Evolutionary conservation across 352 stramenopile genomes (phyloP).

Genomic region (Pythium aphanidermatum): DNA sequence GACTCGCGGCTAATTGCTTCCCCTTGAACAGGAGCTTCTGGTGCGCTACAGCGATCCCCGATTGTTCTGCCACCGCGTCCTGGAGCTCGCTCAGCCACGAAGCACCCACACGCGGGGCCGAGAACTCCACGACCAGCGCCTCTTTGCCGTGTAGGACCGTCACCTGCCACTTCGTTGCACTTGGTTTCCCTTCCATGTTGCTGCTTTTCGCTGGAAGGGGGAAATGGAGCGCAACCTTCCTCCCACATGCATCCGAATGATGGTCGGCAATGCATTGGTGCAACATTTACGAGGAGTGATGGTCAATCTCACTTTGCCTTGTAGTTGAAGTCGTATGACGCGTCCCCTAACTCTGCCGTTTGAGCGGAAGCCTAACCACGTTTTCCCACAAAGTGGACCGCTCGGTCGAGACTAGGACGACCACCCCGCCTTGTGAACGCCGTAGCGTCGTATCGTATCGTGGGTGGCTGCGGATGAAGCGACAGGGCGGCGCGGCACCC

Average conservation of each 20-base stretch:
- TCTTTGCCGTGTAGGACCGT: conserved; percentile 47
- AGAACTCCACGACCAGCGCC: conserved; percentile 22
- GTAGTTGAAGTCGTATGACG: no score
- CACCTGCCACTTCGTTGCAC: conserved; percentile 21
- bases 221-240: neutral
- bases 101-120: conserved; percentile 16
- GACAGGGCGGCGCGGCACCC: no score
- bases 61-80: conserved; percentile 20
- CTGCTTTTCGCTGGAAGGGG: neutral
- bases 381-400: no score
- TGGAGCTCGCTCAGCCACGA: conserved; percentile 28
- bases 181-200: conserved; percentile 10
- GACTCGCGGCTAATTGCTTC: conserved; percentile 11
- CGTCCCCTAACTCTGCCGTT: no score
- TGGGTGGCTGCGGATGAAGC: no score
- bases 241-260: neutral
- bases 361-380: no score
- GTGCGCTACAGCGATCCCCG: conserved; percentile 31
- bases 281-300: no score
- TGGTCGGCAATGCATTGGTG: no score
- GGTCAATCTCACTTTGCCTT: no score
- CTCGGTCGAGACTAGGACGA: no score
- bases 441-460: no score
- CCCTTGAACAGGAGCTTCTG: conserved; percentile 55
- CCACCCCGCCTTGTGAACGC: no score